Evolutionary conservation across 139 green algal genomes (phyloP).

Genomic region (Coelastrella sp.): DNA sequence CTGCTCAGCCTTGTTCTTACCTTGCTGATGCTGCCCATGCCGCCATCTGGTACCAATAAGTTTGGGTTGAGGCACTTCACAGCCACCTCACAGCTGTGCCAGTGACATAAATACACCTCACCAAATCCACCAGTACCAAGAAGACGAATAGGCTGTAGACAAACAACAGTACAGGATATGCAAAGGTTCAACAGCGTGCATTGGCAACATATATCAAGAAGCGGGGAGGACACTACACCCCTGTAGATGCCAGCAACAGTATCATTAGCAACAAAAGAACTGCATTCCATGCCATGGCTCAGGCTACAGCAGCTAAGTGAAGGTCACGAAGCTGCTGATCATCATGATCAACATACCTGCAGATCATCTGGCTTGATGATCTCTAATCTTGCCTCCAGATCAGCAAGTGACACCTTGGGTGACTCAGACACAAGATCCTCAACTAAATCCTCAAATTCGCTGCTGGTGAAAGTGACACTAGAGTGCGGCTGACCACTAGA

Average conservation of each 20-base stretch:
- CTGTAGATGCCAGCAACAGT: too few relatives aligned
- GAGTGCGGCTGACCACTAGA: background rate
- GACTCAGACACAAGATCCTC: conserved; percentile 17
- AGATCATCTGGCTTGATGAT: conserved; percentile 74
- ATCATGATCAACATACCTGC: conserved; percentile 41
- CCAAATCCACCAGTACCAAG: conserved; percentile 80
- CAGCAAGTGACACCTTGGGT: conserved; percentile 49
- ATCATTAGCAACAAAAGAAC: too few relatives aligned
- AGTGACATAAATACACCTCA: conserved; percentile 75
- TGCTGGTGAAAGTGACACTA: conserved; percentile 29
- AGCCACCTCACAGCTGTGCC: conserved; percentile 74
- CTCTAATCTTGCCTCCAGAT: conserved; percentile 73
- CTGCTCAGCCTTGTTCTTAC: background rate
- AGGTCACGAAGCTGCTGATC: too few relatives aligned
- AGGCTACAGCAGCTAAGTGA: too few relatives aligned
- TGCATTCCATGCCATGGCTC: too few relatives aligned
- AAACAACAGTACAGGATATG: background rate
- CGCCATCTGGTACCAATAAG: conserved; percentile 62
- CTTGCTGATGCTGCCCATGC: conserved; percentile 53
- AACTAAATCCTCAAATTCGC: conserved; percentile 59
- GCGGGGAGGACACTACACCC: too few relatives aligned
- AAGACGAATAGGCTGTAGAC: conserved; percentile 65
- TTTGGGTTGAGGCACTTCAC: conserved; percentile 83
- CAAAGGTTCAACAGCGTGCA: background rate
- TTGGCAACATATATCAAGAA: too few relatives aligned